These are phyloP conservation scores for Peronospora farinosa DNA, from an alignment of 352 stramenopile genomes.

Conservation along the genomic window DNA sequence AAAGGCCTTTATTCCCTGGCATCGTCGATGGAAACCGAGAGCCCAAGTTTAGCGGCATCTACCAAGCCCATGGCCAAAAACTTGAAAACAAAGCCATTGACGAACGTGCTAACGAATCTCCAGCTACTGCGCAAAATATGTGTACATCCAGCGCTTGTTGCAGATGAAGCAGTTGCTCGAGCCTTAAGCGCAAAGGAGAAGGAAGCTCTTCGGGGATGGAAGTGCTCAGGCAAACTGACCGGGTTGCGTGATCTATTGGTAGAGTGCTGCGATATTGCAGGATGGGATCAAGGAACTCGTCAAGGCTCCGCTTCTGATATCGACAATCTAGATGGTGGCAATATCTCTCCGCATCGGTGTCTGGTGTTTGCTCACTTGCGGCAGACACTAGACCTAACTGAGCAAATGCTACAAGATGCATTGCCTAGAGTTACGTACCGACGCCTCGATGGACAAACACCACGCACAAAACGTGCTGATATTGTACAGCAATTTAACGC, in stretches of 20 bases:
- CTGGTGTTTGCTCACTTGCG: slow-evolving; percentile 94
- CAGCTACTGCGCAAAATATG: slow-evolving; percentile 90
- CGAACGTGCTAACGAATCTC: slow-evolving; percentile 53
- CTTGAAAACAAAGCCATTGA: slow-evolving; percentile 10
- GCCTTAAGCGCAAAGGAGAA: slow-evolving; percentile 28
- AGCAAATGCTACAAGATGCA: slow-evolving; percentile 77
- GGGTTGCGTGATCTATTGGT: slow-evolving; percentile 72
- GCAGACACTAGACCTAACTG: slow-evolving; percentile 90
- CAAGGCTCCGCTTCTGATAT: background rate
- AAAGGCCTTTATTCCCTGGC: slow-evolving; percentile 67
- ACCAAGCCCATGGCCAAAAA: background rate
- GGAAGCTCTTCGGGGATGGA: slow-evolving; percentile 36
- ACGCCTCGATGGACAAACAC: slow-evolving; percentile 89
- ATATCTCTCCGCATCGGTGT: slow-evolving; percentile 76
- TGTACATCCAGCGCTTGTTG: slow-evolving; percentile 90
- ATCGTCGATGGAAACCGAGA: slow-evolving; percentile 20
- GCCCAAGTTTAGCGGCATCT: slow-evolving; percentile 1
- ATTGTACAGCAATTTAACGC: slow-evolving; percentile 91
- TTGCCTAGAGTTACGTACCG: slow-evolving; percentile 76
- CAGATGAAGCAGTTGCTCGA: slow-evolving; percentile 19
- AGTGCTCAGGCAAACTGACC: slow-evolving; percentile 89
- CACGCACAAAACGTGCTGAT: slow-evolving; percentile 49
- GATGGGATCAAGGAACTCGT: slow-evolving; percentile 16
- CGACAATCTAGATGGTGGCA: slow-evolving; percentile 15
- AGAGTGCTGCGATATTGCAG: slow-evolving; percentile 51